Evolutionary conservation across 2,329 filamentous ascomycete species (phyloP).

Genomic region (Colletotrichum falcatum): DNA sequence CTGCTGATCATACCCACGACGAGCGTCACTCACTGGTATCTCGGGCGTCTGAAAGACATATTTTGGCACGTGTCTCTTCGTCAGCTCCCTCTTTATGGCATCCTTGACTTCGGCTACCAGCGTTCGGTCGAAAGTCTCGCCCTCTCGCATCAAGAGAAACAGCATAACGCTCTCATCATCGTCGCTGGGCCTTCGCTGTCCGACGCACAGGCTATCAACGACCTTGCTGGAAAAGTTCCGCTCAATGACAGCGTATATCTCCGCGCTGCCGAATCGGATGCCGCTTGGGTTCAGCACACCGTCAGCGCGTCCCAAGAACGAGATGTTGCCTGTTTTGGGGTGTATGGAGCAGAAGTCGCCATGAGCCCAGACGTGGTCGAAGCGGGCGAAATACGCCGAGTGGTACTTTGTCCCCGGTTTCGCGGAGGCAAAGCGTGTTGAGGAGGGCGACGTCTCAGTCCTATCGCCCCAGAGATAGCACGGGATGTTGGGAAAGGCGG

Average conservation of each 20-base stretch:
- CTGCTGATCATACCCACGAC: not conserved
- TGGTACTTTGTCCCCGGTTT: conserved; percentile 68
- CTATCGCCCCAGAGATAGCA: conserved; percentile 72
- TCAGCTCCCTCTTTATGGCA: conserved; percentile 74
- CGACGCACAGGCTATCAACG: conserved; percentile 82
- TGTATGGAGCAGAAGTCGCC: conserved; percentile 83
- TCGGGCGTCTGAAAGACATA: conserved; percentile 85
- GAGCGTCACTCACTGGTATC: conserved; percentile 73
- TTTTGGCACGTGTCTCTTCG: conserved; percentile 80
- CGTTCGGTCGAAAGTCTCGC: conserved; percentile 62
- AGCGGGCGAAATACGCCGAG: conserved; percentile 71
- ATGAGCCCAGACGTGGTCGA: conserved; percentile 80
- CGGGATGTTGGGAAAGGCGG: conserved; percentile 81
- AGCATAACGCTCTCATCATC: conserved; percentile 66
- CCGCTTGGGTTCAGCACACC: conserved; percentile 85
- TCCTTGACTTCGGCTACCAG: conserved; percentile 71
- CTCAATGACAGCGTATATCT: conserved; percentile 83
- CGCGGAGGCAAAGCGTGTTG: conserved; percentile 48
- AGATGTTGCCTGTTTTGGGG: conserved; percentile 72
- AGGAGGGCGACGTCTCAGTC: conserved; percentile 26
- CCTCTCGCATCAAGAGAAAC: conserved; percentile 68
- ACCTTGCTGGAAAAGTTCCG: conserved; percentile 71
- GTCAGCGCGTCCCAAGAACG: conserved; percentile 79
- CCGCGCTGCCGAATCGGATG: conserved; percentile 82
- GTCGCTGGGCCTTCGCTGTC: conserved; percentile 74